Base-by-base conservation (phyloP, 176 grass and related monocot genomes). In the Echinochloa phyllopogon region DNA sequence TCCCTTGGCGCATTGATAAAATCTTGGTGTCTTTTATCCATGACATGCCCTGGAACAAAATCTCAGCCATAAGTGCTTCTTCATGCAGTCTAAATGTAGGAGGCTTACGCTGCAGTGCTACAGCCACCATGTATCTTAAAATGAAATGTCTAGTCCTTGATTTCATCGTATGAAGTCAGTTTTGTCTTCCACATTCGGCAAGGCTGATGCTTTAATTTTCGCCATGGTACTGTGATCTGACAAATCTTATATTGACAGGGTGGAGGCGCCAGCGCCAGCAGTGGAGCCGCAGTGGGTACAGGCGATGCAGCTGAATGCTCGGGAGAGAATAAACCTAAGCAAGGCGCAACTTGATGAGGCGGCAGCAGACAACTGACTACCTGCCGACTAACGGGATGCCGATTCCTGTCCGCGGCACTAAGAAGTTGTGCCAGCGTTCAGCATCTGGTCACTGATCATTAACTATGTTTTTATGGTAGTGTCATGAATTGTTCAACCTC, bases 21-120 rank as follows among this genome's bases (percentile, higher is more conserved):
- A 60, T 23, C 8, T 25, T 60, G 36, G 11, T 65, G 16, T 17
- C 13, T 10, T 27, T 60, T 33, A 33, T 71, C 12, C 14, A 16
- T 18, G 16, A 42, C 47, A 47, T 72, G 42, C 45, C 72, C 53
- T 43, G 65, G 61, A 74, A 87, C 69, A 63, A 44, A 87, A 75
- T 73, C 42, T 5, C 6, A 43, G 38, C 10, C 15, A 21, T 75
- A 29, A 18, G 15, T 36, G 8, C 48, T 74, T 73, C 7, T 50
- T 29, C 5, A 33, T 3, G 65, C 39, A 33, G 6, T 49, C 14
- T 33, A 51, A 21, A 67, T 39, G 20, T 16, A 43, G 5, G 36
- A 38, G 12, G 3, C 58, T 12, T 45, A 45, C 49, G 17, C 42
- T 62, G 44, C 43, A 33, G 29, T 33, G 29, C 29, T 33, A 2